Base-by-base conservation (phyloP, 1,284 basidiomycete species). In the Laetiporus sulphureus region DNA sequence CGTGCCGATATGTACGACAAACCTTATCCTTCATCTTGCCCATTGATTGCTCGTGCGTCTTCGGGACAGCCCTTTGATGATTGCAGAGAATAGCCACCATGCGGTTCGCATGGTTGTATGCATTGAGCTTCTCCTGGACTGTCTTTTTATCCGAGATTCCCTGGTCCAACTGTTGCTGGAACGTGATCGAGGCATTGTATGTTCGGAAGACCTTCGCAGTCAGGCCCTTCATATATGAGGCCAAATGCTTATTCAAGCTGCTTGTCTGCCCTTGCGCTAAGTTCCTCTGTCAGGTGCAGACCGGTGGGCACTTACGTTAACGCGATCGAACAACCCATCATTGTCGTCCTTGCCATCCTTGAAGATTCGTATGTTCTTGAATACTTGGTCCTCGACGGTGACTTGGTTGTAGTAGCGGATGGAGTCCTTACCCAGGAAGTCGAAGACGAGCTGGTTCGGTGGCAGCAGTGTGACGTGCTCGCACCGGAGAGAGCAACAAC, bases 161-260 rank as follows among this genome's bases (percentile, higher is more conserved):
- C 46, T 81, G 70, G 54, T 91, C 86, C 44, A 97, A 69, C 52
- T 95, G 82, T 38, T 86, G 69, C 60, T 96, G 91, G 72, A 97
- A 95, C 2, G 93, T 95, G 64, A 80, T 82, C 21, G 93, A 97
- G 13, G 93, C 93, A 59, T 98, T 98, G 69, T 90, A 98, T 42
- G 93, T 98, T 91, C 93, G 93, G 75, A 98, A 98, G 18, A 98
- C 93, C 63, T 97, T 98, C 41, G 93, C 93, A 1, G 93, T 94
- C 19, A 98, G 74, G 13, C 94, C 94, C 52, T 92, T 89, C 93
- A 97, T 98, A 62, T 95, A 91, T 31, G 76, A 78, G 33, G 77
- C 78, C 44, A 98, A 72, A 63, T 96, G 90, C 59, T 92, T 93
- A 70, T 98, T 98, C 48, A 98, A 67, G 2, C 72, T 68, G 2